Percentiles rank a stretch among this genome's conserved stretches.
These are phyloP conservation scores for Ilex aquifolium DNA, from an alignment of 257 asterid genomes.

Conservation along the genomic window DNA sequence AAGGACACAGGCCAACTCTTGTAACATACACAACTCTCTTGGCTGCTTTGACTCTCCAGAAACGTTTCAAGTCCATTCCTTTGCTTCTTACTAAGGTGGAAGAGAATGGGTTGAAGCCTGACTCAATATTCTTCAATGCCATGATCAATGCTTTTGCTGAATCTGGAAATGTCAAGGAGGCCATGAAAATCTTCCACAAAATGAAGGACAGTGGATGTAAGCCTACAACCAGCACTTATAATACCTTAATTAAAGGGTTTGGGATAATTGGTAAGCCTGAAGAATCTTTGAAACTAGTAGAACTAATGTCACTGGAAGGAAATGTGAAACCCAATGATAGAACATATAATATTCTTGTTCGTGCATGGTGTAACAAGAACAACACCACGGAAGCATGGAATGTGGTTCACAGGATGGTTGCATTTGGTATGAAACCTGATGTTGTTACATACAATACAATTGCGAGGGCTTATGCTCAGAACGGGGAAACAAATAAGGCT, in stretches of 20 bases:
- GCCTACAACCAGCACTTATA: conserved; percentile 77
- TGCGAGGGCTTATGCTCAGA: conserved; percentile 73
- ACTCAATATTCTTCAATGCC: conserved; percentile 89
- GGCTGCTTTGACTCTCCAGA: conserved; percentile 74
- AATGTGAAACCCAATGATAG: conserved; percentile 71
- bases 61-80: conserved; percentile 72
- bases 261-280: conserved; percentile 85
- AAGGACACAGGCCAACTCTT: conserved; percentile 88
- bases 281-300: conserved; percentile 66
- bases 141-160: conserved; percentile 93
- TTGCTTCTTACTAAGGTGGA: conserved; percentile 68
- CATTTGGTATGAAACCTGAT: conserved; percentile 69
- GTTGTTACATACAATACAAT: conserved; percentile 74
- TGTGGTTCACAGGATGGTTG: conserved; percentile 54
- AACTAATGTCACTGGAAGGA: conserved; percentile 48
- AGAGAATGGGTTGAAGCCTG: conserved; percentile 69
- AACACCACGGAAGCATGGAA: conserved; percentile 66
- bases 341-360: conserved; percentile 76
- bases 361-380: conserved; percentile 80
- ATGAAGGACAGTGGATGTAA: conserved; percentile 81
- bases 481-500: conserved; percentile 59
- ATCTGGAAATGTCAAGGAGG: conserved; percentile 78
- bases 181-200: conserved; percentile 59
- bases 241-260: conserved; percentile 79
- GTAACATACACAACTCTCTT: conserved; percentile 80